These are phyloP conservation scores for Jatropha curcas DNA, from an alignment of 345 rosid species.

Conservation along the genomic window DNA sequence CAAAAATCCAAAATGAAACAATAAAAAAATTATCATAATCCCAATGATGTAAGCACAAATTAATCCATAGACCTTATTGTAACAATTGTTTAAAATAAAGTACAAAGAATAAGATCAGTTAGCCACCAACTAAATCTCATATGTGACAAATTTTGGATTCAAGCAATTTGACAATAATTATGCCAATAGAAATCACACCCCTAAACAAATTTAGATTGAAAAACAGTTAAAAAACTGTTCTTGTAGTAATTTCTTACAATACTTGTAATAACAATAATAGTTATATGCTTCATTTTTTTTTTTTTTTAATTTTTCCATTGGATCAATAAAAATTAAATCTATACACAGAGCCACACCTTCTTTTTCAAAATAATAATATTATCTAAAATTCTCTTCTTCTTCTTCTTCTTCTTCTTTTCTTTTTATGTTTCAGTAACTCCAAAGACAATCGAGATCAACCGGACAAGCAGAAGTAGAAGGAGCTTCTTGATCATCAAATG, in stretches of 20 bases:
- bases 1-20: slow-evolving; percentile 10
- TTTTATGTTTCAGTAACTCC: slow-evolving; percentile 53
- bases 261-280: slow-evolving; percentile 12
- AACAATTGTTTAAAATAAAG: neutral
- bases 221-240: neutral
- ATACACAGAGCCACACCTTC: slow-evolving; percentile 28
- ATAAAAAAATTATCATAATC: slow-evolving; percentile 10
- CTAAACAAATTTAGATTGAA: neutral
- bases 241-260: slow-evolving; percentile 18
- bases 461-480: slow-evolving; percentile 52
- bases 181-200: neutral
- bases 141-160: slow-evolving; percentile 31
- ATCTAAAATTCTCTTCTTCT: neutral
- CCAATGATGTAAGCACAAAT: slow-evolving; percentile 37
- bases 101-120: slow-evolving; percentile 28
- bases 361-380: slow-evolving; percentile 9
- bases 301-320: slow-evolving; percentile 15
- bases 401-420: neutral
- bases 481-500: slow-evolving; percentile 43
- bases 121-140: slow-evolving; percentile 52
- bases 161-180: slow-evolving; percentile 19
- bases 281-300: slow-evolving; percentile 24
- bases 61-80: neutral
- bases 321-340: slow-evolving; percentile 38
- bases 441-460: slow-evolving; percentile 53